A percentile compares a stretch with the other conserved stretches of the same genome.
Evolutionary conservation across 257 asterid species (phyloP).

Genomic region (Ehretia macrophylla): DNA sequence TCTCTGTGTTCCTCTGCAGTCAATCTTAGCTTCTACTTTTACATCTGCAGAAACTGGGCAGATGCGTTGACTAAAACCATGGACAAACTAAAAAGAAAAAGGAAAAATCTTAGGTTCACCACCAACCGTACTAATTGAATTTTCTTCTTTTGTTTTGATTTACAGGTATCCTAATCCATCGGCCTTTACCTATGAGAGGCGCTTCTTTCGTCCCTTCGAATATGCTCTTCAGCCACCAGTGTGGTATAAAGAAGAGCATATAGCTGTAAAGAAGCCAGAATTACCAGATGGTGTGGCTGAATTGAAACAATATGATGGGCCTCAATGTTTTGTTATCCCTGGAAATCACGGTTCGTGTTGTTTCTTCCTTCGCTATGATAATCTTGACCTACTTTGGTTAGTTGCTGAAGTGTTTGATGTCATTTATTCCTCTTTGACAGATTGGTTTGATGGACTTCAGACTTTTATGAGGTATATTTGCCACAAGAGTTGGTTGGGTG

Average conservation of each 20-base stretch:
- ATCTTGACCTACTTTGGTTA: not conserved
- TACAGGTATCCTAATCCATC: conserved; percentile 96
- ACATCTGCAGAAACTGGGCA: too few relatives aligned
- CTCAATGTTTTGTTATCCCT: conserved; percentile 93
- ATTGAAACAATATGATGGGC: conserved; percentile 78
- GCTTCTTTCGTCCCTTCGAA: conserved; percentile 91
- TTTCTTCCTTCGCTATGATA: not conserved
- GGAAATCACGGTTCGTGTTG: conserved; percentile 87
- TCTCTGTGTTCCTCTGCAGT: too few relatives aligned
- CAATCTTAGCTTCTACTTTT: too few relatives aligned
- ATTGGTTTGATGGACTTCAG: conserved; percentile 99
- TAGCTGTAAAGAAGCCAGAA: conserved; percentile 93
- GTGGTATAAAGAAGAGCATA: conserved; percentile 83
- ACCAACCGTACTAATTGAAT: not conserved
- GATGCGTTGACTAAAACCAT: too few relatives aligned
- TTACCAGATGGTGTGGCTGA: conserved; percentile 61
- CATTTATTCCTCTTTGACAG: conserved; percentile 37
- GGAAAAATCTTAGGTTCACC: too few relatives aligned
- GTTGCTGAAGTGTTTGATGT: conserved; percentile 7
- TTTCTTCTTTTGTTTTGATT: conserved; percentile 16
- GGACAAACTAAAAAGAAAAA: too few relatives aligned
- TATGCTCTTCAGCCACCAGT: conserved; percentile 95
- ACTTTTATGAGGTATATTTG: conserved; percentile 96
- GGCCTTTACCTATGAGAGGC: conserved; percentile 81
- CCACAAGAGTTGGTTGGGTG: conserved; percentile 99